Evolutionary conservation across 495 filamentous ascomycete species (phyloP).

Genomic region (Neurospora intermedia): DNA sequence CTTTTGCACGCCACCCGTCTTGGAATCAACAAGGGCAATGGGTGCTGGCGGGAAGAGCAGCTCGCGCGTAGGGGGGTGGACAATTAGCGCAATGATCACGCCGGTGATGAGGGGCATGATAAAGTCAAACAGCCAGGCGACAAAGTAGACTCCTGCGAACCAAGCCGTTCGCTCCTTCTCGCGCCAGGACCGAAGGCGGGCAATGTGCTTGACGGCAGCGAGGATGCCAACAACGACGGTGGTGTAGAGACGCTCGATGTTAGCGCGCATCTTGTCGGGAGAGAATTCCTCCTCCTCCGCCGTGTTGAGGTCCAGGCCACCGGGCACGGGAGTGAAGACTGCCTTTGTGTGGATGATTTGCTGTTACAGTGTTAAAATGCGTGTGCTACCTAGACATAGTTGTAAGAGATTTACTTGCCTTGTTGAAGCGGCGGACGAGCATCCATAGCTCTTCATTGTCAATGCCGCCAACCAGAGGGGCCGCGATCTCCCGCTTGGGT

Average conservation of each 20-base stretch:
- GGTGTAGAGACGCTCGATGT: constrained; percentile 77
- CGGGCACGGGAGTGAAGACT: constrained; percentile 34
- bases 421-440: constrained; percentile 72
- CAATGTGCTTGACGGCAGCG: constrained; percentile 61
- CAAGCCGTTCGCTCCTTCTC: constrained; percentile 56
- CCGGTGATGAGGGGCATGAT: constrained; percentile 49
- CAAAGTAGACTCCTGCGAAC: constrained; percentile 59
- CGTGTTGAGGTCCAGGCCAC: constrained; percentile 67
- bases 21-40: constrained; percentile 50
- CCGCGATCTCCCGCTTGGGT: constrained; percentile 43
- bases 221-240: constrained; percentile 62
- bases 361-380: constrained; percentile 24
- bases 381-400: no score
- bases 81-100: constrained; percentile 53
- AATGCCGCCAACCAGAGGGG: constrained; percentile 58
- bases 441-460: constrained; percentile 81
- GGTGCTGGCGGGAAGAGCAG: constrained; percentile 68
- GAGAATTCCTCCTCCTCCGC: constrained; percentile 77
- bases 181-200: constrained; percentile 67
- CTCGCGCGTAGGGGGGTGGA: constrained; percentile 51
- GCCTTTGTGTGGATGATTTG: constrained; percentile 86
- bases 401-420: constrained; percentile 39
- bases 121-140: constrained; percentile 68
- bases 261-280: constrained; percentile 73
- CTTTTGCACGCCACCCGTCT: constrained; percentile 56